Base-by-base conservation (phyloP, 805 yeast species). In the Nakazawaea molendinolei region DNA sequence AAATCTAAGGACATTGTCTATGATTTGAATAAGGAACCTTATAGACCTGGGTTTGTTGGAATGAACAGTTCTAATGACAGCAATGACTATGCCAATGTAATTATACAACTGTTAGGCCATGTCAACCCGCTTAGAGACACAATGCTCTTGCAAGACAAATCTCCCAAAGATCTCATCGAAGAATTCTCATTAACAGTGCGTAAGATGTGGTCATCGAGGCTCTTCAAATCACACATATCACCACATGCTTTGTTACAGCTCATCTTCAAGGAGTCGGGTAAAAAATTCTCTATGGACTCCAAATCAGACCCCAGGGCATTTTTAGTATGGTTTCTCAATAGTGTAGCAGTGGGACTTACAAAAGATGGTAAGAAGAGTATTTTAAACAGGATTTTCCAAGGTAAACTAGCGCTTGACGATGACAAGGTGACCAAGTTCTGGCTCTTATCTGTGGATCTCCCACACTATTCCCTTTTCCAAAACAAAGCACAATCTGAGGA, bases 1-100 rank as follows among this genome's bases (percentile, higher is more conserved):
- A 28, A 29, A 8, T 36, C 53, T 5, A 41, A 36, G 13, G 31
- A 36, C 14, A 6, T 23, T 13, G 52, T 66, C 8, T 33, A 38
- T 9, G 85, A 78, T 47, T 51, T 77, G 26, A 51, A 59, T 27
- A 65, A 65, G 8, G 58, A 61, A 13, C 35, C 51, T 3, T 84
- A 81, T 47, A 44, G 52, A 5, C 79, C 79, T 2, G 92, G 95
- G 0, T 78, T 63, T 45, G 61, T 83, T 22, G 87, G 90, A 0
- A 45, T 84, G 37, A 79, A 72, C 51, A 74, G 75, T 44, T 16
- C 37, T 8, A 58, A 70, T 28, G 61, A 65, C 25, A 52, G 52
- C 7, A 73, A 69, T 42, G 79, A 71, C 40, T 75, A 76, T 48
- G 53, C 76, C 23, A 80, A 77, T 45, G 82, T 72, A 1, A 50